Base-by-base conservation (phyloP, 1,139 yeast species). In the Blastobotrys aristatus region DNA sequence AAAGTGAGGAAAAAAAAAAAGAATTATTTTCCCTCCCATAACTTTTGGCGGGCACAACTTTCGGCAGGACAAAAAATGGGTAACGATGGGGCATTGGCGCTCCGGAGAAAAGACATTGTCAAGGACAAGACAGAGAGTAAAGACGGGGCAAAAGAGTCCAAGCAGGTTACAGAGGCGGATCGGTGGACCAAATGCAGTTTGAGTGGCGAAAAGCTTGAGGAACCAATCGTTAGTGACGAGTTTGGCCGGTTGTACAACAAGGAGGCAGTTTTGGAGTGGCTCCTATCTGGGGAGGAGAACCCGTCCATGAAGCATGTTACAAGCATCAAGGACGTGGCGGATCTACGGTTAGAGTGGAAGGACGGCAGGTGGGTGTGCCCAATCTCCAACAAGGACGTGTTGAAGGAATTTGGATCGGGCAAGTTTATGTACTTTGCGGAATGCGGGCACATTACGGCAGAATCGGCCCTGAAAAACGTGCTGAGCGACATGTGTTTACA, bases 191-290 rank as follows among this genome's bases (percentile, higher is more conserved):
- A 63, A 4, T 79, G 84, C 53, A 60, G 66, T 3, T 54, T 80
- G 18, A 67, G 76, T 1, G 69, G 69, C 2, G 64, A 65, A 20
- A 63, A 61, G 10, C 65, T 79, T 18, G 57, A 52, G 8, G 62
- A 61, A 5, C 86, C 83, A 0, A 69, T 87, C 2, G 86, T 84
- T 5, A 77, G 89, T 27, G 96, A 88, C 65, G 83, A 73, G 60
- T 69, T 68, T 50, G 97, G 97, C 0, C 64, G 71, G 31, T 59
- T 89, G n/a, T 85, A 77, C 62, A 77, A 81, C 54, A 86, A 85
- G 56, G 89, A 84, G 52, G 69, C 82, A 32, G 64, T 86, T 0
- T 57, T 89, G 13, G 84, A 82, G 57, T 73, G 75, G 61, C 61
- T 85, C 16, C 62, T 84, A 2, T 68, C 68, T 24, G 68, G 67